Conservation (phyloP, 2,329 filamentous ascomycete genomes). For the Chaetomium globosum region DNA sequence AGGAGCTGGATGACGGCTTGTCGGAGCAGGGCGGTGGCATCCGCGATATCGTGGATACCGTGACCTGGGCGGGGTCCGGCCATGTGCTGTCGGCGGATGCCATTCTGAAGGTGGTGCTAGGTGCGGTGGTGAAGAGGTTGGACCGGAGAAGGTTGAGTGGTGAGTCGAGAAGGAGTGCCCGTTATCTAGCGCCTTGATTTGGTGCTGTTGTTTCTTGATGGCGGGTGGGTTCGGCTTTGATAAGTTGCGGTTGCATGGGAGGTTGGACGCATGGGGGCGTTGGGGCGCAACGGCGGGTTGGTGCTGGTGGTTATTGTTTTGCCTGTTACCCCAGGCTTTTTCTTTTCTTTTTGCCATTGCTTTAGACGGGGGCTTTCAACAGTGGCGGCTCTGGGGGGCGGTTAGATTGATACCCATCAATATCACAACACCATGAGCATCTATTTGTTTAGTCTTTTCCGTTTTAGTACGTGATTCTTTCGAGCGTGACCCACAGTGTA, state of each 20-base stretch:
- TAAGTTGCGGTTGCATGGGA: not conserved
- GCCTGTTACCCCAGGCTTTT: not conserved
- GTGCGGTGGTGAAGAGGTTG: slow-evolving; percentile 69
- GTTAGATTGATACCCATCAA: slow-evolving; percentile 1
- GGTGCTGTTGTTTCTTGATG: not conserved
- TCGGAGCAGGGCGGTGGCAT: slow-evolving; percentile 56
- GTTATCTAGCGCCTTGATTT: slow-evolving; percentile 17
- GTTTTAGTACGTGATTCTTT: not conserved
- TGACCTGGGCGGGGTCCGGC: slow-evolving; percentile 64
- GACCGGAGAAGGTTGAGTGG: slow-evolving; percentile 50
- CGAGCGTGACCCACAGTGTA: not conserved
- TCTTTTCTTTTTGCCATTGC: not conserved
- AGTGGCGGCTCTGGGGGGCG: not conserved
- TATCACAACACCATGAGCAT: not conserved
- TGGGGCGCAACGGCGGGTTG: not conserved
- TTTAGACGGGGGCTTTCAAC: not conserved
- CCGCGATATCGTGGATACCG: slow-evolving; percentile 90
- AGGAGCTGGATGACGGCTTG: slow-evolving; percentile 75
- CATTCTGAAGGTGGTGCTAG: slow-evolving; percentile 81
- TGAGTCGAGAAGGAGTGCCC: not conserved
- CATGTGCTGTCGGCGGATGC: slow-evolving; percentile 63
- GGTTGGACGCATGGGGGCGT: not conserved
- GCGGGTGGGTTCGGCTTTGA: not conserved
- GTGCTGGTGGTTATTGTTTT: not conserved
- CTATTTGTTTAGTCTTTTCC: too few species aligned